Evolutionary conservation across 139 green algal species (phyloP), one percentile per base, ranked within the genome.

Genomic region (Raphidocelis subcapitata): DNA sequence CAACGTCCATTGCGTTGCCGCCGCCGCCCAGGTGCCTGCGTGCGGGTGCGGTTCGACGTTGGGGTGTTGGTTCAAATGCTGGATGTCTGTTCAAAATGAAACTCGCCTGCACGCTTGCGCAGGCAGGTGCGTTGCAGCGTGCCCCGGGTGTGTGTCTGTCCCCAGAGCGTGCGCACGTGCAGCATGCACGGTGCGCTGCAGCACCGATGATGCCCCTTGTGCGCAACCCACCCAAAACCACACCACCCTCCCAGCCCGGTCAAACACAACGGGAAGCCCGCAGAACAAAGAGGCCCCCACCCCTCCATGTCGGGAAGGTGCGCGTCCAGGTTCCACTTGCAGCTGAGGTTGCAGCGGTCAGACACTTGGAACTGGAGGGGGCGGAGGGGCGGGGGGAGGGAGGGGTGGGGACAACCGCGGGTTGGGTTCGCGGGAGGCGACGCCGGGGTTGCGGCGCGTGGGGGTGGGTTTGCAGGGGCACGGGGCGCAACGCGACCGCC

Each of bases 221-320:
- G 20, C 18, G 20, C 49, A 57, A 57, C 18, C 49, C 49, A 57
- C 18, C 18, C 49, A 57, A n/a, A 20, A 18, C 20, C 18, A 20
- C 18, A 20, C 18, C 20, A 20, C 18, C 18, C 49, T 57, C 18
- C 18, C 49, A n/a, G 18, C 20, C 18, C 20, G 20, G 49, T 62
- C 10, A 8, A 62, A 62, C 26, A 5, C 55, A 12, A 29, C 5
- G 24, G 55, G 55, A 8, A 35, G 55, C 16, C 26, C 26, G 26
- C 10, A 31, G 55, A 16, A 14, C 8, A 12, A 16, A 16, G 61
- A 24, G 29, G 2, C 0, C 10, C 82, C 69, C 76, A 88, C 83
- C 80, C 83, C 64, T 86, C 77, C 63, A 86, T 69, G 69, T 89
- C 77, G 18, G 83, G 83, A 24, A 89, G 74, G 41, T 89, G 74